Base-by-base conservation (phyloP, 345 rosid species). In the Psidium friedrichsthalianum region DNA sequence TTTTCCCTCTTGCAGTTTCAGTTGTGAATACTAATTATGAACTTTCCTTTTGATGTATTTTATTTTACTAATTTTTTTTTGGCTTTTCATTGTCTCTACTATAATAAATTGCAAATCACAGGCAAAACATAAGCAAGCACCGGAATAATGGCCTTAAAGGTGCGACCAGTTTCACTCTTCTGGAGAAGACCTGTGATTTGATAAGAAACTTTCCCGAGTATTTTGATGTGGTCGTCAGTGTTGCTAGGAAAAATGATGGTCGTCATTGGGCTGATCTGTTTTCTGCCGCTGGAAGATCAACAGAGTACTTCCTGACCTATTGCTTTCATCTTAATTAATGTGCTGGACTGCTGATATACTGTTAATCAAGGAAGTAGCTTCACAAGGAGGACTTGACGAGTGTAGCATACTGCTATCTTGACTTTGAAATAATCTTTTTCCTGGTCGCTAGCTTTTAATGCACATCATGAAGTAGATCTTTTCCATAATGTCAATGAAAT, bases 261-360 rank as follows among this genome's bases (percentile, higher is more conserved):
- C 95, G 99, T 80, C 97, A 97, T 87, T 97, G 99, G 99, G 94
- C 98, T n/a, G 96, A 96, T 92, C 89, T 97, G 89, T 96, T 97
- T 89, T 88, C 91, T 86, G 95, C 99, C 82, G 99, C 99, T 87
- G 99, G 99, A 91, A 95, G 98, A 92, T 97, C 99, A 88, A 95
- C 99, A 74, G 96, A 95, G 99, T 97, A 96, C 78, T 47, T 74
- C 85, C 85, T 83, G 56, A 51, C 78, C 74, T 83, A 49, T 55
- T 27, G 51, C 52, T 29, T 61, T 82, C 29, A 24, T 56, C 44
- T 40, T 54, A 27, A 82, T 22, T 54, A 27, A 82, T 22, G 22
- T 83, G 25, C 85, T 24, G 27, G 42, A 59, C 20, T 27, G 59
- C 49, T 83, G 36, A 42, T 27, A 42, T 83, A 69, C 78, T 32